A percentile compares a stretch with the other conserved stretches of the same genome.
Evolutionary conservation across 2,329 filamentous ascomycete genomes (phyloP).

Genomic region (Pseudodiploospora longispora): DNA sequence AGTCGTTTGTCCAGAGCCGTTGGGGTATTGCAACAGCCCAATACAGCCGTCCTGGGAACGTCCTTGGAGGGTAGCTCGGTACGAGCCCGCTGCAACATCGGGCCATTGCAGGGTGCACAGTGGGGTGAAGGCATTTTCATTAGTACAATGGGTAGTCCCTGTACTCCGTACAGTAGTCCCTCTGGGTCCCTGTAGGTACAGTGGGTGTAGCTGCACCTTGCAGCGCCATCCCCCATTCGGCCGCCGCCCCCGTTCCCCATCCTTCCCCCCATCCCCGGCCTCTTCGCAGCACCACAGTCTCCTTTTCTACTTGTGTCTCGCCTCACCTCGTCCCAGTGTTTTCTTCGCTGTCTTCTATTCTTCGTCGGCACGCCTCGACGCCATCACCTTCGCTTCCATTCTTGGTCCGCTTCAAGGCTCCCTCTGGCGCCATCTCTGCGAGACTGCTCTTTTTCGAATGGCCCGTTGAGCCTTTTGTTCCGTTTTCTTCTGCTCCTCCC

Average conservation of each 20-base stretch:
- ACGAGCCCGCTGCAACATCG: too few species aligned
- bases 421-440: conserved; percentile 1
- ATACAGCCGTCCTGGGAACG: too few species aligned
- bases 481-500: not conserved
- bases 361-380: too few species aligned
- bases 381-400: conserved; percentile 1
- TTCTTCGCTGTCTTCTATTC: conserved; percentile 1
- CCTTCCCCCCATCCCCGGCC: not conserved
- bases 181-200: not conserved
- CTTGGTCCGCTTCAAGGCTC: not conserved
- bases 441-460: conserved; percentile 9
- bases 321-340: conserved; percentile 5
- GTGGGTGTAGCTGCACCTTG: too few species aligned
- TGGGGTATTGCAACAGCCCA: too few species aligned
- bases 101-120: too few species aligned
- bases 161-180: not conserved
- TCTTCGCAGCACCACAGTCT: conserved; percentile 2
- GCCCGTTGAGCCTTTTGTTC: conserved; percentile 6
- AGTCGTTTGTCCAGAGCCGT: too few species aligned
- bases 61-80: too few species aligned
- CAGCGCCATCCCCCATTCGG: too few species aligned
- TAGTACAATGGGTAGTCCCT: conserved; percentile 1
- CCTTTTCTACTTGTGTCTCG: conserved; percentile 9
- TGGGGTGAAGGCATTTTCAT: too few species aligned
- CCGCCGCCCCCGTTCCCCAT: too few species aligned